These are phyloP conservation scores for Aspergillus vadensis DNA, from an alignment of 2,329 filamentous ascomycete genomes.

Conservation along the genomic window DNA sequence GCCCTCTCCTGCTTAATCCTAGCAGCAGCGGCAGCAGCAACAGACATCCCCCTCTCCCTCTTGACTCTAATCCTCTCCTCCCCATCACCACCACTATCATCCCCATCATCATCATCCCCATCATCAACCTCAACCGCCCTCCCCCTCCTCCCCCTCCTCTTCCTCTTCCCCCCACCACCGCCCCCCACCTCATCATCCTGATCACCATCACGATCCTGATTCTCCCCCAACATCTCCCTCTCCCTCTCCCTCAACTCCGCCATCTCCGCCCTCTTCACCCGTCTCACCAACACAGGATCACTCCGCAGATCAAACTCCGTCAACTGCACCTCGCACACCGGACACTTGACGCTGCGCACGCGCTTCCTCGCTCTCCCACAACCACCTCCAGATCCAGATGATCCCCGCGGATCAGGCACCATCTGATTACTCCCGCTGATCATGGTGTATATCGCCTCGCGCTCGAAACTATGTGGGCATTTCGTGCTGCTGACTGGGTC, in stretches of 20 bases:
- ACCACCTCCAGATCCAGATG: slow-evolving; percentile 11
- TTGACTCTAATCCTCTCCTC: not conserved
- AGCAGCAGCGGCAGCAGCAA: not conserved
- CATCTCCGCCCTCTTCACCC: slow-evolving; percentile 38
- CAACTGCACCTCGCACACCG: slow-evolving; percentile 44
- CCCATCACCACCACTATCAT: not conserved
- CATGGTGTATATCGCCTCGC: slow-evolving; percentile 48
- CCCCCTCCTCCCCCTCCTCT: not conserved
- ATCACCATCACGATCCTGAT: slow-evolving; percentile 10
- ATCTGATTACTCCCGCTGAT: slow-evolving; percentile 36
- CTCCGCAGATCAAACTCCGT: slow-evolving; percentile 41
- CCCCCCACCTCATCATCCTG: not conserved
- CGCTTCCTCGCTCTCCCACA: slow-evolving; percentile 22
- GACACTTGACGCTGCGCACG: slow-evolving; percentile 40
- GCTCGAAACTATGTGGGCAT: slow-evolving; percentile 55
- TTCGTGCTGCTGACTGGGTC: slow-evolving; percentile 52
- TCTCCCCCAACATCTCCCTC: not conserved
- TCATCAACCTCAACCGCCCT: not conserved
- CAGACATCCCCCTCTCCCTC: not conserved
- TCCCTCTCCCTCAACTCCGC: slow-evolving; percentile 15
- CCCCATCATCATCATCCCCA: not conserved
- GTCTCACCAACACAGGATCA: slow-evolving; percentile 44
- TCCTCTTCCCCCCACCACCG: not conserved
- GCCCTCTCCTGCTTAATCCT: slow-evolving; percentile 1
- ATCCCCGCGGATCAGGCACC: slow-evolving; percentile 23